Percentiles rank a stretch among this genome's conserved stretches.
Conservation (phyloP, 495 filamentous ascomycete genomes). For the Penicillium fimorum region DNA sequence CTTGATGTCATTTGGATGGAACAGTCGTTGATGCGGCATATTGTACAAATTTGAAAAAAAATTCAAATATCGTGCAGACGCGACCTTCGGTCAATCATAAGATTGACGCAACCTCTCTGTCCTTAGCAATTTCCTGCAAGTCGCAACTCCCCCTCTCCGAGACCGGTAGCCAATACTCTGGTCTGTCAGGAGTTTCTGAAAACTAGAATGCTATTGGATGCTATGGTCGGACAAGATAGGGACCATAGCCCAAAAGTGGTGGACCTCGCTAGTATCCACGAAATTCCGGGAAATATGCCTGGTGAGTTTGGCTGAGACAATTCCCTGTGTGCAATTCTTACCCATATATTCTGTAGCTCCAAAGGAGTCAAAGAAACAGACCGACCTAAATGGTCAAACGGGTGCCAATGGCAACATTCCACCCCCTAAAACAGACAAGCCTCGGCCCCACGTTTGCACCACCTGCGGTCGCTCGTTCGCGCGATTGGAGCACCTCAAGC, state of each 20-base stretch:
- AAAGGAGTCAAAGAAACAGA: conserved; percentile 35
- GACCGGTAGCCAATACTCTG: conserved; percentile 15
- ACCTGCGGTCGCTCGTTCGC: conserved; percentile 95
- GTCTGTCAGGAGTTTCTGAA: conserved; percentile 10
- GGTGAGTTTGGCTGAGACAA: conserved; percentile 33
- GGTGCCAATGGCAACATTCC: conserved; percentile 44
- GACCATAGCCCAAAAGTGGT: conserved; percentile 39
- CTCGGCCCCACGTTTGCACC: conserved; percentile 87
- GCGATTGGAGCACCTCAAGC: conserved; percentile 93
- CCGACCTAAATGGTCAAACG: conserved; percentile 35
- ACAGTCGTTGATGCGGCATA: conserved; percentile 26
- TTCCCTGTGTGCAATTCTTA: conserved; percentile 22
- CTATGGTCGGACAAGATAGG: conserved; percentile 41
- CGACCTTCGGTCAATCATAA: conserved; percentile 1
- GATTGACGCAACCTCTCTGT: conserved; percentile 5
- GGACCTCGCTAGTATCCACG: conserved; percentile 49
- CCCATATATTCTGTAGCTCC: conserved; percentile 20
- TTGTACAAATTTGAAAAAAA: conserved; percentile 13
- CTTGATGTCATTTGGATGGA: conserved; percentile 27
- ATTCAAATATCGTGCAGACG: conserved; percentile 5
- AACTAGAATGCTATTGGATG: conserved; percentile 39
- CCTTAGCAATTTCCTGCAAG: neutral
- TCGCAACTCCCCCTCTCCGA: neutral
- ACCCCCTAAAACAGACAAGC: conserved; percentile 94
- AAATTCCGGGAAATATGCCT: conserved; percentile 43